phyloP scores from a whole-genome alignment of 108 stramenopile genomes.

The Cyclotella distinguenda region DNA sequence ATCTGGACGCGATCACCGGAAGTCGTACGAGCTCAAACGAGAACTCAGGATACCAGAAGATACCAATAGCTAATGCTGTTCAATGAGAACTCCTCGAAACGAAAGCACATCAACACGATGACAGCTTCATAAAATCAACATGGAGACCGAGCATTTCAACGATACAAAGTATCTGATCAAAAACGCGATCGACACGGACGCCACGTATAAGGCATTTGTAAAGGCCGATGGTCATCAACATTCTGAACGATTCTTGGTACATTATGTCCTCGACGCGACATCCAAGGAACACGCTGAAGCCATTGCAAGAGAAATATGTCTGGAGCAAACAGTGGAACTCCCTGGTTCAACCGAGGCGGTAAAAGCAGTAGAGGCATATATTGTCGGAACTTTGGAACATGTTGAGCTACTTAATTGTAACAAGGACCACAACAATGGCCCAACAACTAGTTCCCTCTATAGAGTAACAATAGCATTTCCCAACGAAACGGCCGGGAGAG shows the following conservation, averaged over 20 bases:
- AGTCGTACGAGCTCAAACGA: not conserved
- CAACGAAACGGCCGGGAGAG: slow-evolving; percentile 26
- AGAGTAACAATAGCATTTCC: slow-evolving; percentile 17
- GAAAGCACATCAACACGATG: too few relatives aligned
- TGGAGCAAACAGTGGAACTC: slow-evolving; percentile 37
- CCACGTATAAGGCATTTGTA: too few relatives aligned
- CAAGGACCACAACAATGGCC: not conserved
- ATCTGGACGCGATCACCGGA: too few relatives aligned
- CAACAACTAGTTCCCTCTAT: slow-evolving; percentile 1
- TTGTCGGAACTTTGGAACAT: slow-evolving; percentile 23
- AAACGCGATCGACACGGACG: too few relatives aligned
- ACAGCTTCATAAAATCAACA: too few relatives aligned
- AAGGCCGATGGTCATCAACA: too few relatives aligned
- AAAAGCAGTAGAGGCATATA: slow-evolving; percentile 21
- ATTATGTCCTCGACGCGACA: slow-evolving; percentile 28
- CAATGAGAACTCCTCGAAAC: too few relatives aligned
- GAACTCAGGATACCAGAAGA: too few relatives aligned
- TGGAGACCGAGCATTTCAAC: too few relatives aligned
- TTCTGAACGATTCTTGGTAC: slow-evolving; percentile 35
- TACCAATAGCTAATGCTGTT: too few relatives aligned
- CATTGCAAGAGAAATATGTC: slow-evolving; percentile 23
- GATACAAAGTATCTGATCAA: too few relatives aligned
- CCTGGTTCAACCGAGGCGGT: slow-evolving; percentile 19
- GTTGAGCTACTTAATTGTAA: slow-evolving; percentile 5
- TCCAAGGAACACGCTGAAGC: slow-evolving; percentile 7